These are phyloP conservation scores for Cinchona pubescens DNA, from an alignment of 257 asterid species.

Conservation along the genomic window DNA sequence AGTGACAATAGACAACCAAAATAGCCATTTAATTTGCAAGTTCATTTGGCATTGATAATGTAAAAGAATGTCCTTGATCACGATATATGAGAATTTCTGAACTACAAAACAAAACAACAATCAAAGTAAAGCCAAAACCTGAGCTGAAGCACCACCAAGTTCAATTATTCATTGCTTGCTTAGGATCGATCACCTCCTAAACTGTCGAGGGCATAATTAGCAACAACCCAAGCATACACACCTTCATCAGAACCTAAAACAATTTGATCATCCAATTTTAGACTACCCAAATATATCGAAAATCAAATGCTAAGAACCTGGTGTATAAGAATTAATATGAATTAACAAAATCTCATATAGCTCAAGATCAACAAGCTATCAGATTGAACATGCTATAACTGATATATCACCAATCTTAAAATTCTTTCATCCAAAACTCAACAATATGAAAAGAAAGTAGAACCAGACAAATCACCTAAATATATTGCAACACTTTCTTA, in stretches of 20 bases:
- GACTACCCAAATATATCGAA: constrained; percentile 6
- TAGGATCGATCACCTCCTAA: constrained; percentile 88
- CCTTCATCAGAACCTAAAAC: constrained; percentile 94
- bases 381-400: not conserved
- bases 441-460: not conserved
- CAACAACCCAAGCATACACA: constrained; percentile 94
- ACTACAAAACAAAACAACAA: constrained; percentile 6
- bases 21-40: not conserved
- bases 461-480: not conserved
- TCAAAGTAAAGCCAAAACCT: constrained; percentile 50
- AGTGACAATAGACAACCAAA: not conserved
- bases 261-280: constrained; percentile 9
- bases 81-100: constrained; percentile 1
- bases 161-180: constrained; percentile 87
- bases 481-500: not conserved
- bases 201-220: constrained; percentile 92
- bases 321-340: not conserved
- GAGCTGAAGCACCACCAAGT: constrained; percentile 99
- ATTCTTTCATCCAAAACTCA: not conserved
- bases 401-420: too few relatives aligned
- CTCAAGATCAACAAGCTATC: not conserved
- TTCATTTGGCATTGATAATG: not conserved
- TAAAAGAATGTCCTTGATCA: not conserved
- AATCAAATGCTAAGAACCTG: not conserved
- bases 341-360: not conserved